Percentiles rank a stretch among this genome's conserved stretches.
These are phyloP conservation scores for Cryphonectria parasitica DNA, from an alignment of 2,329 filamentous ascomycete species.

Conservation along the genomic window DNA sequence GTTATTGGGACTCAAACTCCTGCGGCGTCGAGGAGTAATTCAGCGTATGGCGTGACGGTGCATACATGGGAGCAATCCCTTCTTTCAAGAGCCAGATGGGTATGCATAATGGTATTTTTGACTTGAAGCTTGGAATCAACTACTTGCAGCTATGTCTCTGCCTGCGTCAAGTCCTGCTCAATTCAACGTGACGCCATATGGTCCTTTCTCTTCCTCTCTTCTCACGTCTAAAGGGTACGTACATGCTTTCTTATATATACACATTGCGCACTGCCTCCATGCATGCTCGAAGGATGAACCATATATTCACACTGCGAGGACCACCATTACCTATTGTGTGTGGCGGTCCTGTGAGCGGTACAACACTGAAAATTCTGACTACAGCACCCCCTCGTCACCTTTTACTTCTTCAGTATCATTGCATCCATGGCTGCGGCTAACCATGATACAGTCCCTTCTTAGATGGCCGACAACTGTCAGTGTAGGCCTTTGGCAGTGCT, in stretches of 20 bases:
- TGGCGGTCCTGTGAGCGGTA: constrained; percentile 27
- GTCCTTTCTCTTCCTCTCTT: neutral
- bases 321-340: constrained; percentile 29
- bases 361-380: constrained; percentile 32
- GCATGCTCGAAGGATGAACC: constrained; percentile 25
- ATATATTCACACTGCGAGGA: constrained; percentile 28
- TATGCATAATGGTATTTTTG: neutral
- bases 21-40: neutral
- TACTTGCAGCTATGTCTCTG: neutral
- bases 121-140: neutral
- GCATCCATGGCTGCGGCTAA: neutral
- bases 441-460: neutral
- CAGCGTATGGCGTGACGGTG: neutral
- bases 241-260: constrained; percentile 4
- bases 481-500: neutral
- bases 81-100: neutral
- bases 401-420: neutral
- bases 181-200: neutral
- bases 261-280: neutral
- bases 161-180: neutral
- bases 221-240: constrained; percentile 1
- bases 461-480: neutral
- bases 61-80: neutral
- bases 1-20: neutral
- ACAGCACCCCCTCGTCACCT: constrained; percentile 16